These are phyloP conservation scores for Ceratocystis variospora DNA, from an alignment of 2,329 filamentous ascomycete genomes.

Conservation along the genomic window DNA sequence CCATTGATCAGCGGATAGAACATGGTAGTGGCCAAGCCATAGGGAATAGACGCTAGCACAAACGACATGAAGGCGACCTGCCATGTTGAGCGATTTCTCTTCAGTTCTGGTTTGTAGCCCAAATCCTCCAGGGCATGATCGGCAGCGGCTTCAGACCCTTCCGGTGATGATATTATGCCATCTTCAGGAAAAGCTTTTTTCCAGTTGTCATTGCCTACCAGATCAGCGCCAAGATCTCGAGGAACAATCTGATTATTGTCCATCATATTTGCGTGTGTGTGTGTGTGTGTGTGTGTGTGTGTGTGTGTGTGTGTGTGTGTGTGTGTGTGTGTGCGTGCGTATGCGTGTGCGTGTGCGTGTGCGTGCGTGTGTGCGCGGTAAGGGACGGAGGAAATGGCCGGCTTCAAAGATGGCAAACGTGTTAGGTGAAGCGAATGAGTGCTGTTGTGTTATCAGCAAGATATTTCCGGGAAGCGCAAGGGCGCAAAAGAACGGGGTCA, in stretches of 20 bases:
- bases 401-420: not conserved
- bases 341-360: too few species aligned
- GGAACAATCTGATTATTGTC: not conserved
- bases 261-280: not conserved
- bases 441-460: not conserved
- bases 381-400: not conserved
- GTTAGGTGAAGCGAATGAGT: not conserved
- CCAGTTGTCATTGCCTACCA: not conserved
- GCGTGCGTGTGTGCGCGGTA: not conserved
- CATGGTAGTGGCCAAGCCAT: slow-evolving; percentile 57
- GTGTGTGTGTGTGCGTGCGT: not conserved
- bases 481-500: slow-evolving; percentile 1
- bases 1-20: slow-evolving; percentile 53
- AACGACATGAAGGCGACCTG: slow-evolving; percentile 66
- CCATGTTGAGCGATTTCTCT: slow-evolving; percentile 50
- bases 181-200: slow-evolving; percentile 20
- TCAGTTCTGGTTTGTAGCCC: slow-evolving; percentile 52
- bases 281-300: not conserved
- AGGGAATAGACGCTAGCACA: slow-evolving; percentile 60
- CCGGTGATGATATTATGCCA: slow-evolving; percentile 21
- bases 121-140: slow-evolving; percentile 50
- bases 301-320: not conserved
- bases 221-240: slow-evolving; percentile 11
- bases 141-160: slow-evolving; percentile 32
- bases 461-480: not conserved